Evolutionary conservation across 345 rosid species (phyloP).

Genomic region (Ailanthus altissimus): DNA sequence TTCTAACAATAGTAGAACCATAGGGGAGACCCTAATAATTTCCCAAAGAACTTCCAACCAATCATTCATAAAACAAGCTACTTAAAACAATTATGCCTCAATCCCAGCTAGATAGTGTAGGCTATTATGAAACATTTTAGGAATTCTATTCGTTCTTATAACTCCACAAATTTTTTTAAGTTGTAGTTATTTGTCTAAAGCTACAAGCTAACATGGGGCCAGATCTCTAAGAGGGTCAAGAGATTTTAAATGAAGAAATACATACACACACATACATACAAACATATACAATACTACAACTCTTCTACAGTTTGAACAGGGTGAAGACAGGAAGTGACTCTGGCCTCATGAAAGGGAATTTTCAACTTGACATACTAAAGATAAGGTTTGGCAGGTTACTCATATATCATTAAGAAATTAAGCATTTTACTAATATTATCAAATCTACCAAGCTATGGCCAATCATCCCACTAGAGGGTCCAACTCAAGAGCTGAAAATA

Average conservation of each 20-base stretch:
- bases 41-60: neutral
- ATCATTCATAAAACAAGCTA: neutral
- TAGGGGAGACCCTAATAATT: neutral
- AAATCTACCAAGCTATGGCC: neutral
- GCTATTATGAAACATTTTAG: neutral
- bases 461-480: neutral
- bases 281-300: neutral
- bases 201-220: neutral
- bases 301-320: neutral
- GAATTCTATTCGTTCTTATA: neutral
- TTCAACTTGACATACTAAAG: neutral
- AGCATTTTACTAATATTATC: neutral
- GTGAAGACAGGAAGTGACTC: constrained; percentile 1
- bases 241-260: neutral
- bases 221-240: neutral
- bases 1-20: neutral
- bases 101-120: neutral
- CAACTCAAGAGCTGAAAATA: neutral
- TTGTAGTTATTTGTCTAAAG: neutral
- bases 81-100: neutral
- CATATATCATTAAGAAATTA: neutral
- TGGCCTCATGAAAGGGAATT: neutral
- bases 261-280: neutral
- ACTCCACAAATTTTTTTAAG: neutral
- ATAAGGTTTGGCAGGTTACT: neutral